Base-by-base conservation (phyloP, 1,284 basidiomycete genomes). In the Cutaneotrichosporon dermatis region DNA sequence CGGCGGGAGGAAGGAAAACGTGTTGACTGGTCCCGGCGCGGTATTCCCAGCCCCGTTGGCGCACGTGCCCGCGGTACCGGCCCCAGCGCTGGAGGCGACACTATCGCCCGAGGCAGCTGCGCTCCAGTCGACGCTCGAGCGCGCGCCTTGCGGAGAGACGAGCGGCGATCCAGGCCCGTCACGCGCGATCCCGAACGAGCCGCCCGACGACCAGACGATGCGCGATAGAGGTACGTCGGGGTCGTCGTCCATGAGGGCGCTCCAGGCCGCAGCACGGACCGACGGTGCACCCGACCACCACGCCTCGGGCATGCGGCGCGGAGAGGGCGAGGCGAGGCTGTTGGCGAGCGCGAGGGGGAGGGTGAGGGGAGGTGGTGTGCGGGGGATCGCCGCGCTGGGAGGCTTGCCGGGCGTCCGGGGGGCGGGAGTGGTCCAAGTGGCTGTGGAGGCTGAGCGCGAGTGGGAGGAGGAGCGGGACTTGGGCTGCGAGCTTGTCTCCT, bases 201-300 rank as follows among this genome's bases (percentile, higher is more conserved):
- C 48, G 10, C 50, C 50, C 0, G 16, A 12, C 4, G 15, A 7
- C 50, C 50, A 51, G 11, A 12, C 11, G 16, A 51, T 41, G 10
- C 15, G 39, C 5, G 9, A 8, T 9, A 16, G 10, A 39, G 37
- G 16, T 4, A 33, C 25, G 16, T 33, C 50, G 15, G 15, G 16
- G 5, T 40, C 50, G 50, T 41, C 39, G 16, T 51, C 50, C 7
- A 33, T 39, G 3, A 51, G 50, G 10, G 50, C 50, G 9, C 15
- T 25, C 50, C 50, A 51, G 11, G 50, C 50, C 16, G 50, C 50
- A 3, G 37, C 50, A 13, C 50, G 50, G n/a, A 51, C 37, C 16
- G 50, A 51, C 16, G 50, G 50, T 39, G 50, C 50, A 6, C 50
- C 50, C 13, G 37, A 35, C 50, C 50, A 51, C 50, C 50, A 51